These are phyloP conservation scores for Tulasnella sp. DNA, from an alignment of 768 basidiomycete species.

Conservation along the genomic window DNA sequence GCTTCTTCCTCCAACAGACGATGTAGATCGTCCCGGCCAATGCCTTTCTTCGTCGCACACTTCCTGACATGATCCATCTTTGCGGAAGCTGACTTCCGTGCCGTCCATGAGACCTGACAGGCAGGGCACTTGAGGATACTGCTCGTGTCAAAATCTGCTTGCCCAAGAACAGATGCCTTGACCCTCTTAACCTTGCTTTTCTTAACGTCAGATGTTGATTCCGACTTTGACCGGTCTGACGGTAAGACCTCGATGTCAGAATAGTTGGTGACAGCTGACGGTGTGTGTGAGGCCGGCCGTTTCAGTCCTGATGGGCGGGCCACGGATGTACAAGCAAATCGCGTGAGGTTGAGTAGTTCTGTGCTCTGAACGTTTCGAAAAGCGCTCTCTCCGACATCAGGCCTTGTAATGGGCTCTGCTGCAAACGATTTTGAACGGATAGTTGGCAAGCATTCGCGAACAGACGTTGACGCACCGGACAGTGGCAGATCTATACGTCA, in stretches of 20 bases:
- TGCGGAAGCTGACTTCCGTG: constrained; percentile 47
- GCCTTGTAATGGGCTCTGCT: background rate
- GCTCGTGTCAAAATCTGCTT: background rate
- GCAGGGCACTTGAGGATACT: constrained; percentile 1
- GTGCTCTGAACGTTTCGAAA: background rate
- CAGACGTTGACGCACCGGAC: too few relatives aligned
- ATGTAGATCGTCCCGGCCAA: constrained; percentile 41
- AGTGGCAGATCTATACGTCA: background rate
- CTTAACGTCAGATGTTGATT: background rate
- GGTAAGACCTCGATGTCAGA: background rate
- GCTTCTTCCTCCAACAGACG: constrained; percentile 18
- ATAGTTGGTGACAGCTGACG: background rate
- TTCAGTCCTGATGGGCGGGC: background rate
- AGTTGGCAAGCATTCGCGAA: background rate
- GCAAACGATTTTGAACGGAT: background rate
- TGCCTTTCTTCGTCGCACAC: constrained; percentile 51
- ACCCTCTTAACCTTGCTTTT: background rate
- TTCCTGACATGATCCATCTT: constrained; percentile 56
- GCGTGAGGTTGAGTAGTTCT: background rate
- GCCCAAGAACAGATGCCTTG: background rate
- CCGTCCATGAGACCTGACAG: constrained; percentile 44
- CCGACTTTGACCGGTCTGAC: background rate
- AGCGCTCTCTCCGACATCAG: background rate
- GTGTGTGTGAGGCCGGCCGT: background rate
- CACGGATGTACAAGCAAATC: background rate